Percentiles rank a stretch among this genome's conserved stretches.
Evolutionary conservation across 2,329 filamentous ascomycete species (phyloP).

Genomic region (Trichoderma gracile): DNA sequence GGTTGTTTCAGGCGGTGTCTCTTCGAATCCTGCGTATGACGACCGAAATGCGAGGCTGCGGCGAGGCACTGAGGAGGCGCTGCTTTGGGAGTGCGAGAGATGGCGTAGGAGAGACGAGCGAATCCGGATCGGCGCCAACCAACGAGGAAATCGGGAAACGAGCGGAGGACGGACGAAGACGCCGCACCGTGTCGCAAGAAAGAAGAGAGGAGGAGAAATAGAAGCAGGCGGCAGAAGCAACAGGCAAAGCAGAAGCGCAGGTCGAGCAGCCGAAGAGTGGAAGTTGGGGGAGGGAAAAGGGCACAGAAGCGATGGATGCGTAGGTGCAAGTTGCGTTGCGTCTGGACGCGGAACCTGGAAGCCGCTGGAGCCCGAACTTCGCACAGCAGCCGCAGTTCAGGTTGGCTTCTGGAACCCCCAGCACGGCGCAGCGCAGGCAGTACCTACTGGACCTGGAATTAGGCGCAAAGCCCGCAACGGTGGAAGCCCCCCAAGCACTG

Average conservation of each 20-base stretch:
- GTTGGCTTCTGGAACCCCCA: slow-evolving; percentile 25
- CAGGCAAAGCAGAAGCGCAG: background rate
- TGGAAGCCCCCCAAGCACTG: slow-evolving; percentile 12
- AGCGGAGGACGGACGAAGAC: background rate
- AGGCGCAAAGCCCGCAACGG: slow-evolving; percentile 10
- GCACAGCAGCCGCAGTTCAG: slow-evolving; percentile 5
- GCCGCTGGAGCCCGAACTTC: background rate
- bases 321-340: background rate
- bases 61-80: slow-evolving; percentile 9
- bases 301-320: slow-evolving; percentile 11
- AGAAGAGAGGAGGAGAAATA: background rate
- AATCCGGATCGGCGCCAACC: slow-evolving; percentile 9
- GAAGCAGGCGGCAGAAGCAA: background rate
- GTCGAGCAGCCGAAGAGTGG: background rate
- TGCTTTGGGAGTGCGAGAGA: slow-evolving; percentile 15
- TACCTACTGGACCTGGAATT: background rate
- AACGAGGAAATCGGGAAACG: background rate
- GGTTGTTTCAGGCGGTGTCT: background rate
- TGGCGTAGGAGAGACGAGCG: background rate
- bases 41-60: slow-evolving; percentile 12
- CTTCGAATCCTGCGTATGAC: background rate
- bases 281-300: background rate
- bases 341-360: slow-evolving; percentile 18
- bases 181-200: background rate
- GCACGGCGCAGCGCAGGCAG: too few relatives aligned